phyloP scores from a whole-genome alignment of 2,329 filamentous ascomycete species.

The Penicillium rolfsii region DNA sequence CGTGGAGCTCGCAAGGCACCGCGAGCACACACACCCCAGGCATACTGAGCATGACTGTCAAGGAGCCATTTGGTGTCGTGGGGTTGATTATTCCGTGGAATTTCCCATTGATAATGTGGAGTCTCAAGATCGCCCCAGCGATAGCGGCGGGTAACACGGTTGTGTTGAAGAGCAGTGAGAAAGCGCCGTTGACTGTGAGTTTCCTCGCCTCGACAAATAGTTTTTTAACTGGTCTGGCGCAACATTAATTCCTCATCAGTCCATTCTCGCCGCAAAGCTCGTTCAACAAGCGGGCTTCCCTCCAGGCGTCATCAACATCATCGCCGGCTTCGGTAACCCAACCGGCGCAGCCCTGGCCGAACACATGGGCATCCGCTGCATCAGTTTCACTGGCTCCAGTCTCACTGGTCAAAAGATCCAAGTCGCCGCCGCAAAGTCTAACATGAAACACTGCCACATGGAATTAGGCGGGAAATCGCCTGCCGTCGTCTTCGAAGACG shows the following conservation, averaged over 20 bases:
- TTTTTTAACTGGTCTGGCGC: too few relatives aligned
- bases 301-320: conserved; percentile 53
- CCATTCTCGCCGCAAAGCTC: conserved; percentile 42
- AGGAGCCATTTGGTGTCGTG: conserved; percentile 58
- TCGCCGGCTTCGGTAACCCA: conserved; percentile 66
- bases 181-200: conserved; percentile 61
- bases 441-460: conserved; percentile 41
- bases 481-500: conserved; percentile 41
- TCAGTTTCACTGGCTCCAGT: conserved; percentile 64
- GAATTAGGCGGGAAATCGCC: conserved; percentile 45
- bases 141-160: conserved; percentile 64
- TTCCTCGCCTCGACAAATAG: not conserved
- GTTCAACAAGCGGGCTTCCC: conserved; percentile 49
- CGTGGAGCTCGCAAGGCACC: conserved; percentile 36
- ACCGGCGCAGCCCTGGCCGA: conserved; percentile 53
- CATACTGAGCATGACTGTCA: conserved; percentile 36
- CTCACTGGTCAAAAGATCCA: conserved; percentile 59
- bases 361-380: conserved; percentile 65
- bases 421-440: conserved; percentile 39
- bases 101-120: conserved; percentile 52
- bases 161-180: conserved; percentile 65
- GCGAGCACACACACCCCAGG: conserved; percentile 37
- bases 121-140: conserved; percentile 61
- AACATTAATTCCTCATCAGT: conserved; percentile 24
- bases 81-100: conserved; percentile 36